Conservation (phyloP, 1,284 basidiomycete species). For the Ganoderma multipileum region DNA sequence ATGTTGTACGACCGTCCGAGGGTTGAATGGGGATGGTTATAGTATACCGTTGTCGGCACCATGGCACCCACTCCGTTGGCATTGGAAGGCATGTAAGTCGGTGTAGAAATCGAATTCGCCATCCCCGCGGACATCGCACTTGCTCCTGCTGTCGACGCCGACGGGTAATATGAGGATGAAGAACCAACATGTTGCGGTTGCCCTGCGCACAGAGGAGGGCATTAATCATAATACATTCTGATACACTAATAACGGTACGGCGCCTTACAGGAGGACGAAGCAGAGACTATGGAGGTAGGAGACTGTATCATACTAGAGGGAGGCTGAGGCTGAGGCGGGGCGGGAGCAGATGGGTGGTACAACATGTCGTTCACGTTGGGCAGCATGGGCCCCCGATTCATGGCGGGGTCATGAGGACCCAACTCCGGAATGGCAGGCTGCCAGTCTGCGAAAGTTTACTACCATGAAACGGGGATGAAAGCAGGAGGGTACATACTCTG, state of each 20-base stretch:
- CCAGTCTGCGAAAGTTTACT: conserved; percentile 42
- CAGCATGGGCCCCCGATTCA: conserved; percentile 45
- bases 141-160: conserved; percentile 22
- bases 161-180: conserved; percentile 31
- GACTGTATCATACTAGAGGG: conserved; percentile 44
- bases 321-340: conserved; percentile 37
- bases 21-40: conserved; percentile 28
- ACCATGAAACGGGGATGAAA: conserved; percentile 31
- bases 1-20: conserved; percentile 38
- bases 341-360: conserved; percentile 41
- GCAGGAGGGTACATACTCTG: conserved; percentile 42
- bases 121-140: conserved; percentile 28
- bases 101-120: conserved; percentile 22
- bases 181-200: conserved; percentile 38
- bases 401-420: conserved; percentile 43
- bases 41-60: conserved; percentile 16
- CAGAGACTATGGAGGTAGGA: conserved; percentile 45
- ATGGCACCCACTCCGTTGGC: not conserved
- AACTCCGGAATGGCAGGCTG: conserved; percentile 46
- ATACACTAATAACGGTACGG: conserved; percentile 75
- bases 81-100: conserved; percentile 22
- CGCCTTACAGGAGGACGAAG: conserved; percentile 63
- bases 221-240: conserved; percentile 75
- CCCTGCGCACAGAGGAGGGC: conserved; percentile 61
- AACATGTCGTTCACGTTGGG: conserved; percentile 47